Conservation (phyloP, 306 rosid species). For the Pachyrhizus erosus region DNA sequence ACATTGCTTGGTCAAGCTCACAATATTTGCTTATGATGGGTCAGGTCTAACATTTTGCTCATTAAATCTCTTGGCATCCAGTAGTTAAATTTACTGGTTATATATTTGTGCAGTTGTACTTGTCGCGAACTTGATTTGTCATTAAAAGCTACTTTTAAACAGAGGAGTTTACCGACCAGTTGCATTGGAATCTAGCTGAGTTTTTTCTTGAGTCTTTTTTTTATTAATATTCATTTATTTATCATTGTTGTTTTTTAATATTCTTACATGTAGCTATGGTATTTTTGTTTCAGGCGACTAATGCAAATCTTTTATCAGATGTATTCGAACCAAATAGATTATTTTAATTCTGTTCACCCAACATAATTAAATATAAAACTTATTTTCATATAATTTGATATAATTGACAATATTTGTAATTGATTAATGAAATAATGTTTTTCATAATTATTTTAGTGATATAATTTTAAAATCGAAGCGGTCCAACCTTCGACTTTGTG, state of each 20-base stretch:
- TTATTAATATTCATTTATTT: background rate
- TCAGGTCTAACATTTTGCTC: background rate
- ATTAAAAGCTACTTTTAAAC: background rate
- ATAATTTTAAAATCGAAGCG: too few species aligned
- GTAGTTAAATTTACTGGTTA: background rate
- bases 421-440: too few species aligned
- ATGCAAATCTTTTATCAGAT: background rate
- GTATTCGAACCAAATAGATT: background rate
- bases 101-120: background rate
- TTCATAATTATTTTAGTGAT: too few species aligned
- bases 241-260: background rate
- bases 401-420: too few species aligned
- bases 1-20: background rate
- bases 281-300: background rate
- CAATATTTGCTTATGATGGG: background rate
- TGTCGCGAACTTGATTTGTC: background rate
- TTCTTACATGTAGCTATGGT: background rate
- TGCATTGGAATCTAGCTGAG: background rate
- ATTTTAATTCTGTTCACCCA: too few species aligned
- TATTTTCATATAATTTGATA: too few species aligned
- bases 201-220: background rate
- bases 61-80: conserved; percentile 12
- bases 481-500: too few species aligned
- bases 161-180: background rate
- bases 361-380: too few species aligned